phyloP scores from a whole-genome alignment of 495 filamentous ascomycete genomes.

The Trichoderma reesei region DNA sequence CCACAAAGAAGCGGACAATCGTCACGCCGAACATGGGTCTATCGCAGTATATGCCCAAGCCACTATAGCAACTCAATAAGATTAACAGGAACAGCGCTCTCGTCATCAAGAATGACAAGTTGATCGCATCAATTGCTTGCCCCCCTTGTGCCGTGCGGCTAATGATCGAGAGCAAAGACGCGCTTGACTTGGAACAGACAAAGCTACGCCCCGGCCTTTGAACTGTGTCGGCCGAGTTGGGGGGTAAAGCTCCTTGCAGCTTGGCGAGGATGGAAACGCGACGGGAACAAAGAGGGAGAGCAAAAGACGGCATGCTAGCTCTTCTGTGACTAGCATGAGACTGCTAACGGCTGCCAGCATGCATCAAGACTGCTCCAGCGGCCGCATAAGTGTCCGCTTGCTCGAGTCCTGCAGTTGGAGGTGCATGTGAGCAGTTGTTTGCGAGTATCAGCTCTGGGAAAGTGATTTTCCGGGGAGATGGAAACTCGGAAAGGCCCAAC shows the following conservation, averaged over 20 bases:
- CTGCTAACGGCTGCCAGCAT: neutral
- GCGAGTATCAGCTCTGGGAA: too few species aligned
- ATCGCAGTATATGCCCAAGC: neutral
- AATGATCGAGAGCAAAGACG: neutral
- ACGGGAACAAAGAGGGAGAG: neutral
- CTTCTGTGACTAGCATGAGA: neutral
- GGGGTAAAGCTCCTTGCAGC: neutral
- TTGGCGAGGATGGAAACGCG: neutral
- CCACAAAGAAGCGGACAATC: neutral
- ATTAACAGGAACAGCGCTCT: neutral
- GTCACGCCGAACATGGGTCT: neutral
- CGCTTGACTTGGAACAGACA: neutral
- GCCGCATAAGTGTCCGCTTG: neutral
- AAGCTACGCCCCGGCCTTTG: neutral
- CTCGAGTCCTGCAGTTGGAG: neutral
- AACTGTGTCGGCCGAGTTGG: neutral
- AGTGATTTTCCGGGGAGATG: too few species aligned
- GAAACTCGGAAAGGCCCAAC: too few species aligned
- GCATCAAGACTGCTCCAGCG: neutral
- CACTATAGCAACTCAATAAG: neutral
- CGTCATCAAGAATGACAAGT: too few species aligned
- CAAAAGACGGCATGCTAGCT: neutral
- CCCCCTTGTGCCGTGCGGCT: neutral
- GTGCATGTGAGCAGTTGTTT: neutral
- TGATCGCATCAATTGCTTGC: neutral